Conservation (phyloP, 2,329 filamentous ascomycete species). For the Aspergillus vadensis region DNA sequence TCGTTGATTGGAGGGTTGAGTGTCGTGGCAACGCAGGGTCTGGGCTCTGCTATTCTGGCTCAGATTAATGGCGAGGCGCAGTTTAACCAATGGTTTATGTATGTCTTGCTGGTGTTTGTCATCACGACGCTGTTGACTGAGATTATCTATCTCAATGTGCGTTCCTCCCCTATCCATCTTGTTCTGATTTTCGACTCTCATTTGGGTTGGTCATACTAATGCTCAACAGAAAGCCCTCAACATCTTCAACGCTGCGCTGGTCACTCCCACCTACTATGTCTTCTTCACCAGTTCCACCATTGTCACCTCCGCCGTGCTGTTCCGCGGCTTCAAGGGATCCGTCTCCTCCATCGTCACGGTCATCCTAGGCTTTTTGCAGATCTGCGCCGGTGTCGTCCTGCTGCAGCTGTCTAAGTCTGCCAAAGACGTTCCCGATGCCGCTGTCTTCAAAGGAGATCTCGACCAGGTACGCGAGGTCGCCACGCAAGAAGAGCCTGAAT, state of each 20-base stretch:
- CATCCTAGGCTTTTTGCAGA: constrained; percentile 88
- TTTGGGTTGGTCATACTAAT: constrained; percentile 13
- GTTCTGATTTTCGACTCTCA: neutral
- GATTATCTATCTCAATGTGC: constrained; percentile 92
- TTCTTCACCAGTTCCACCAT: constrained; percentile 97
- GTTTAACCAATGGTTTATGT: constrained; percentile 98
- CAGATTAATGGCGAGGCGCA: constrained; percentile 79
- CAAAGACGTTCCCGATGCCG: constrained; percentile 92
- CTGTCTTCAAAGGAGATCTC: constrained; percentile 88
- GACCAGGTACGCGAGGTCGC: constrained; percentile 95
- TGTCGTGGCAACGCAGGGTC: constrained; percentile 89
- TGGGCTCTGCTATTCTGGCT: constrained; percentile 87
- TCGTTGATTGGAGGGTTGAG: constrained; percentile 91
- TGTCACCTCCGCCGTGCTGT: constrained; percentile 87
- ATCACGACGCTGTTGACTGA: constrained; percentile 85
- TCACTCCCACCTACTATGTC: constrained; percentile 98
- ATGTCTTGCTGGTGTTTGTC: constrained; percentile 88
- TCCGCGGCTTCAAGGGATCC: constrained; percentile 90
- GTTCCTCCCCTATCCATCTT: constrained; percentile 41
- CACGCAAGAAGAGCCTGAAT: constrained; percentile 93
- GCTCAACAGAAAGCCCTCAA: constrained; percentile 87
- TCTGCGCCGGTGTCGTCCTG: constrained; percentile 88
- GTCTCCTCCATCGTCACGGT: constrained; percentile 79
- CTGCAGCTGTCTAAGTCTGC: constrained; percentile 97
- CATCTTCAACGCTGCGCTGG: constrained; percentile 91